These are phyloP conservation scores for Nicotiana tabacum DNA, from an alignment of 257 asterid species.

Conservation along the genomic window DNA sequence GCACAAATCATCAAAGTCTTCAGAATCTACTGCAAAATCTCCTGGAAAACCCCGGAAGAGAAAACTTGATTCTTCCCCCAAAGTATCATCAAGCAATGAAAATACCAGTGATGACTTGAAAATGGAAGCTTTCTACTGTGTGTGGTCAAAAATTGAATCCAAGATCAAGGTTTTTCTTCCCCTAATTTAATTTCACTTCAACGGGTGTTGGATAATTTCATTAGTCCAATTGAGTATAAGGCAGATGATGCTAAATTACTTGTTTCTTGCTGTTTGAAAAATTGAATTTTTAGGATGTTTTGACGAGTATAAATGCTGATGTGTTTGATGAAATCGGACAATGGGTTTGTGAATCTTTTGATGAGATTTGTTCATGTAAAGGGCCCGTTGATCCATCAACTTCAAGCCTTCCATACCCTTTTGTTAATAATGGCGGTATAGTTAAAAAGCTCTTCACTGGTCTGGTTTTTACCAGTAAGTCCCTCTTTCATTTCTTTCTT, in stretches of 20 bases:
- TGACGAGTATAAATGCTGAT: slow-evolving; percentile 50
- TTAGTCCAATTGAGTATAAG: background rate
- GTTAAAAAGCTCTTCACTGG: slow-evolving; percentile 63
- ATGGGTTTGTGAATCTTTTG: slow-evolving; percentile 70
- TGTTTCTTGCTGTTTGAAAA: background rate
- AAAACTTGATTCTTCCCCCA: slow-evolving; percentile 48
- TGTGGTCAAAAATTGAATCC: slow-evolving; percentile 66
- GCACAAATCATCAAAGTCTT: slow-evolving; percentile 53
- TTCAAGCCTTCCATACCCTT: slow-evolving; percentile 49
- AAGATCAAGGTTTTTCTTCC: slow-evolving; percentile 44
- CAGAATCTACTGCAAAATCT: slow-evolving; percentile 27
- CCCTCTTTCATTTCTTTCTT: slow-evolving; percentile 1
- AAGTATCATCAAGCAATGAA: slow-evolving; percentile 15
- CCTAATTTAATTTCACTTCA: background rate
- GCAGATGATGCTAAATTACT: background rate
- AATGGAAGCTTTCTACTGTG: slow-evolving; percentile 44
- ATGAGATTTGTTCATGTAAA: slow-evolving; percentile 38
- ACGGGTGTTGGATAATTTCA: background rate
- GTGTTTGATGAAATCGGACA: slow-evolving; percentile 55
- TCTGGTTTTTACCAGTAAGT: slow-evolving; percentile 79
- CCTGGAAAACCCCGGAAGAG: slow-evolving; percentile 40
- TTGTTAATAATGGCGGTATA: slow-evolving; percentile 35
- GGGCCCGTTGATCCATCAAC: slow-evolving; percentile 26
- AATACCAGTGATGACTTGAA: slow-evolving; percentile 26
- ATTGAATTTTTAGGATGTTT: slow-evolving; percentile 52